These are phyloP conservation scores for Marvania coccoides DNA, from an alignment of 139 green algal species.

Conservation along the genomic window DNA sequence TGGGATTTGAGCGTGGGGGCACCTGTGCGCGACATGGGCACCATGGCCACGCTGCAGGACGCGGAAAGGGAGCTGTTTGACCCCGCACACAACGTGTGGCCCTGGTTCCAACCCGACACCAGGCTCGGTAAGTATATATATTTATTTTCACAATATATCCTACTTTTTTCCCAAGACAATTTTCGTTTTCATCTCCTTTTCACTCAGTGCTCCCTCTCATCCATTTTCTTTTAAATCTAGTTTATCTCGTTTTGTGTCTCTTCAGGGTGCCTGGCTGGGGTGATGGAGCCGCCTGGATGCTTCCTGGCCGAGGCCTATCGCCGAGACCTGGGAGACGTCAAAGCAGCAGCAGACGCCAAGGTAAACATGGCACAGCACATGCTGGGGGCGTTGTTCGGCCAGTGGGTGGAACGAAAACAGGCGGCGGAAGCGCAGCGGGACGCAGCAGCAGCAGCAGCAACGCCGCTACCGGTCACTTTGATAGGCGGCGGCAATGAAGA, in stretches of 20 bases:
- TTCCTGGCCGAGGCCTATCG: constrained; percentile 80
- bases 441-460: background rate
- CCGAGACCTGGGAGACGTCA: constrained; percentile 26
- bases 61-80: constrained; percentile 58
- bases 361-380: constrained; percentile 58
- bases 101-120: constrained; percentile 75
- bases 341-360: constrained; percentile 41
- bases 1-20: constrained; percentile 64
- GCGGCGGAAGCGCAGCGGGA: background rate
- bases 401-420: constrained; percentile 26
- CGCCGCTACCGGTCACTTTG: background rate
- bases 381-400: constrained; percentile 41
- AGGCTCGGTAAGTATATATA: constrained; percentile 50
- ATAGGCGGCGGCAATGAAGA: background rate
- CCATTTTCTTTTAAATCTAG: background rate
- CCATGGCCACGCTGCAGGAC: constrained; percentile 3
- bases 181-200: background rate
- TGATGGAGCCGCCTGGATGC: constrained; percentile 62
- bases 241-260: background rate
- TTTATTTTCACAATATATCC: no score
- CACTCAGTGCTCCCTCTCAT: background rate
- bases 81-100: constrained; percentile 35
- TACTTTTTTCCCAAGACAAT: no score
- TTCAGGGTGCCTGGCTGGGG: constrained; percentile 46
- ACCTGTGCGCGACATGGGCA: constrained; percentile 23